Evolutionary conservation across 2,329 filamentous ascomycete genomes (phyloP).

Genomic region (Penicillium olsonii): DNA sequence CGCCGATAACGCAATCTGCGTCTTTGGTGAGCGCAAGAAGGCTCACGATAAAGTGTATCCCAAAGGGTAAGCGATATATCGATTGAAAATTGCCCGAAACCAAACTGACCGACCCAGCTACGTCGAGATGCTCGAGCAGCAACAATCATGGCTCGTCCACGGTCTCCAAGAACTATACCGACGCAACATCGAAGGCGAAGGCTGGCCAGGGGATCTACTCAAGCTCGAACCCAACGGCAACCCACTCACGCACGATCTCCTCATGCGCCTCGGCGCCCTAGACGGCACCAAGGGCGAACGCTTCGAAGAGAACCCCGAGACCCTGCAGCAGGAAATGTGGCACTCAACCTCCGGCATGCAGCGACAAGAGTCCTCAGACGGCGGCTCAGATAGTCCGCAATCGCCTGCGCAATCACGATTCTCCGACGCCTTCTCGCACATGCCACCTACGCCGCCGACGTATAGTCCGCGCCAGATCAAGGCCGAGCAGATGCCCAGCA

Average conservation of each 20-base stretch:
- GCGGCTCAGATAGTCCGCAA: slow-evolving; percentile 58
- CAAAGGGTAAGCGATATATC: slow-evolving; percentile 67
- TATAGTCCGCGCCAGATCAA: slow-evolving; percentile 40
- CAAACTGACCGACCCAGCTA: slow-evolving; percentile 46
- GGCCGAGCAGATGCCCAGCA: slow-evolving; percentile 26
- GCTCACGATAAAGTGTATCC: slow-evolving; percentile 68
- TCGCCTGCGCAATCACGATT: slow-evolving; percentile 39
- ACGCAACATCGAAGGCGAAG: slow-evolving; percentile 52
- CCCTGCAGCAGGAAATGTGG: slow-evolving; percentile 58
- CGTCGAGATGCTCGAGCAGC: slow-evolving; percentile 68
- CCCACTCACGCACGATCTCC: slow-evolving; percentile 65
- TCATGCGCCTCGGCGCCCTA: slow-evolving; percentile 60
- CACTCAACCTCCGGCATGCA: slow-evolving; percentile 55
- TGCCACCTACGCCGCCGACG: slow-evolving; percentile 44
- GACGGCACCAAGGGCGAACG: slow-evolving; percentile 54
- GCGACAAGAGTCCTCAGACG: slow-evolving; percentile 58
- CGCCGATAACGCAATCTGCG: slow-evolving; percentile 65
- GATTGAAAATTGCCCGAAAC: too few relatives aligned
- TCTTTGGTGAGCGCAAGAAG: slow-evolving; percentile 67
- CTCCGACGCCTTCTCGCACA: slow-evolving; percentile 31
- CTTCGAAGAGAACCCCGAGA: slow-evolving; percentile 61
- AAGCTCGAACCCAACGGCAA: slow-evolving; percentile 55
- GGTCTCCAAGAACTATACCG: slow-evolving; percentile 63
- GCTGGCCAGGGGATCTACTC: slow-evolving; percentile 58
- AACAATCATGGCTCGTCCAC: slow-evolving; percentile 63